Evolutionary conservation across 257 asterid species (phyloP), one percentile per base, ranked within the genome.

Genomic region (Cruciata laevipes): DNA sequence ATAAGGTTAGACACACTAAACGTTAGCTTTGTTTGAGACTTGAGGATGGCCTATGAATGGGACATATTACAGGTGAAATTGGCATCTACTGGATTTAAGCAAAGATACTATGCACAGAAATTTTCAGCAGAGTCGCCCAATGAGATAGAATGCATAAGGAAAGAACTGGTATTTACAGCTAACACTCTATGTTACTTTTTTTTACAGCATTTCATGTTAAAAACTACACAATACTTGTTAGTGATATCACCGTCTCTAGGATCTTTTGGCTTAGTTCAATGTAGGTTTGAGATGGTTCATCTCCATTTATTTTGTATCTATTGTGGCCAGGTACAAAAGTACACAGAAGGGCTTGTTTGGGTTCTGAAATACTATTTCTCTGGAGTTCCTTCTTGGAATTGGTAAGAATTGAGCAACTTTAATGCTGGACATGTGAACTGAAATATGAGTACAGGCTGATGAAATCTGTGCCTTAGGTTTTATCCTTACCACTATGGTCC

Each of bases 331-430:
- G 83, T 86, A 30, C 53, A 63, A 8, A 83, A 78, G 51, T 86
- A 84, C 38, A 70, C 83, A 1, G 87, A 86, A 77, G 95, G 95
- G 4, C 84, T 88, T 1, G 77, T 83, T 66, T 88, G 95, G 95
- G 87, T 84, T n/a, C 73, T 88, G 6, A 69, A 77, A 0, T 88
- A 84, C 66, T 88, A 88, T 64, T 88, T 71, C 27, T 79, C 82
- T 4, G 90, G 85, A 33, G 89, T 88, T 70, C 86, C 89, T 3
- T 84, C 93, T 0, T 88, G 90, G 90, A 80, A 72, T 0, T 88
- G 93, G 95, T 88, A 70, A 71, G 61, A 52, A 32, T 47, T 4
- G 53, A 47, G 13, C 49, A 13, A 55, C 40, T 2, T 14, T 35
- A 18, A 44, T 10, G n/a, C 12, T 2, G 4, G 25, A 10, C 52